These are phyloP conservation scores for Acorus calamus DNA, from an alignment of 106 monocot genomes.

Conservation along the genomic window DNA sequence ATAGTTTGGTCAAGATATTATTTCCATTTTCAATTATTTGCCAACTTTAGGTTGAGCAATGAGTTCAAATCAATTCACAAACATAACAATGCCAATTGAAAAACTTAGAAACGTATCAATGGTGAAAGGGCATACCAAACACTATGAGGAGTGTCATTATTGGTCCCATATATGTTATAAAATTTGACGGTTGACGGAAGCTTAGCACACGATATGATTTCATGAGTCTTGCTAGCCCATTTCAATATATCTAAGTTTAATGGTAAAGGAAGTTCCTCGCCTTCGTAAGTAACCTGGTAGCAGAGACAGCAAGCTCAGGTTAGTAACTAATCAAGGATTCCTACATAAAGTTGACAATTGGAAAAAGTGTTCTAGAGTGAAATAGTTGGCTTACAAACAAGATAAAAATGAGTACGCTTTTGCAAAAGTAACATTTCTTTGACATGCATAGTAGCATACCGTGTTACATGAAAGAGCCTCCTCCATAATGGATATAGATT, in stretches of 20 bases:
- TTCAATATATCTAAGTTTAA: constrained; percentile 74
- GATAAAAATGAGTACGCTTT: too few relatives aligned
- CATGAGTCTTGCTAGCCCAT: constrained; percentile 81
- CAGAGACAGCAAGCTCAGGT: not conserved
- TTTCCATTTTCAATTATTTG: too few relatives aligned
- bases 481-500: constrained; percentile 49
- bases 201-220: constrained; percentile 64
- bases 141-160: constrained; percentile 70
- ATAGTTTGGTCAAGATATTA: too few relatives aligned
- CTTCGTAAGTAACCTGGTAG: constrained; percentile 59
- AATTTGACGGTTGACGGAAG: constrained; percentile 75
- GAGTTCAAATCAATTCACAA: too few relatives aligned
- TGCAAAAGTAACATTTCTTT: too few relatives aligned
- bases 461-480: constrained; percentile 68
- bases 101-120: not conserved
- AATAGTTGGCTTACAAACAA: too few relatives aligned
- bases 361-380: too few relatives aligned
- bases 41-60: too few relatives aligned
- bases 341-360: too few relatives aligned
- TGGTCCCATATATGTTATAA: constrained; percentile 87
- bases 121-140: constrained; percentile 55
- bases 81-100: not conserved
- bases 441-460: constrained; percentile 20
- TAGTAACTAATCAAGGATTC: not conserved
- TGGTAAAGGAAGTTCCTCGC: constrained; percentile 57